These are phyloP conservation scores for Ulota crispa DNA, from an alignment of 225 moss, liverwort and hornwort species.

Conservation along the genomic window DNA sequence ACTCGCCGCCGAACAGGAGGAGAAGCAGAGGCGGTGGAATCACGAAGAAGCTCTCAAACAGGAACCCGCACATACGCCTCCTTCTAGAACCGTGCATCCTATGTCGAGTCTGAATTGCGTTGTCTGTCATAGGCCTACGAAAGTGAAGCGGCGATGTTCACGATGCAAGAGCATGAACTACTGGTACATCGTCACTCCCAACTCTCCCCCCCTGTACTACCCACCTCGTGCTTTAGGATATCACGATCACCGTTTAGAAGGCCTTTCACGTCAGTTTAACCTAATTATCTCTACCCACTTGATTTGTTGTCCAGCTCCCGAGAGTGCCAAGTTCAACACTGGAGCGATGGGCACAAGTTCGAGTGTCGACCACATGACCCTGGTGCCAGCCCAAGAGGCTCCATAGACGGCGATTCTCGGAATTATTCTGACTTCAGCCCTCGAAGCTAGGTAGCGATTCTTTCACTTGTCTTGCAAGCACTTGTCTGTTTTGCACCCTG, in stretches of 20 bases:
- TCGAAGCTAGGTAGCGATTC: slow-evolving; percentile 31
- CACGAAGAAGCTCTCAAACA: slow-evolving; percentile 24
- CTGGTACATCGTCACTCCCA: slow-evolving; percentile 49
- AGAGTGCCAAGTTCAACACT: slow-evolving; percentile 77
- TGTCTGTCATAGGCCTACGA: slow-evolving; percentile 63
- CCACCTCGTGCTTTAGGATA: not conserved
- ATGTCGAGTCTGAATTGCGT: slow-evolving; percentile 43
- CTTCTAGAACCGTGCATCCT: slow-evolving; percentile 24
- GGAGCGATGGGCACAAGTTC: slow-evolving; percentile 75
- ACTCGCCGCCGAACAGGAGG: slow-evolving; percentile 24
- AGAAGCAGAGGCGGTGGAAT: slow-evolving; percentile 27
- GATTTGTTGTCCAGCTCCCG: slow-evolving; percentile 60
- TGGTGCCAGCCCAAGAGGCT: slow-evolving; percentile 48
- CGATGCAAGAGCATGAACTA: slow-evolving; percentile 87
- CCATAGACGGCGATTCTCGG: slow-evolving; percentile 44
- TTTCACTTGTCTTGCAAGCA: not conserved
- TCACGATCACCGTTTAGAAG: too few relatives aligned
- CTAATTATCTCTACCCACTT: not conserved
- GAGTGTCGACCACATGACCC: slow-evolving; percentile 65
- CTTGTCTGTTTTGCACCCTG: not conserved
- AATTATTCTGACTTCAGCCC: slow-evolving; percentile 38
- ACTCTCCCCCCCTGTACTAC: too few relatives aligned
- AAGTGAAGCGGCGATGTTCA: slow-evolving; percentile 62
- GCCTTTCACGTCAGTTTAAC: not conserved
- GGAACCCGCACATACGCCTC: slow-evolving; percentile 28